Percentiles rank a stretch among this genome's conserved stretches.
Conservation (phyloP, 345 rosid genomes). For the Arabis hirsuta region DNA sequence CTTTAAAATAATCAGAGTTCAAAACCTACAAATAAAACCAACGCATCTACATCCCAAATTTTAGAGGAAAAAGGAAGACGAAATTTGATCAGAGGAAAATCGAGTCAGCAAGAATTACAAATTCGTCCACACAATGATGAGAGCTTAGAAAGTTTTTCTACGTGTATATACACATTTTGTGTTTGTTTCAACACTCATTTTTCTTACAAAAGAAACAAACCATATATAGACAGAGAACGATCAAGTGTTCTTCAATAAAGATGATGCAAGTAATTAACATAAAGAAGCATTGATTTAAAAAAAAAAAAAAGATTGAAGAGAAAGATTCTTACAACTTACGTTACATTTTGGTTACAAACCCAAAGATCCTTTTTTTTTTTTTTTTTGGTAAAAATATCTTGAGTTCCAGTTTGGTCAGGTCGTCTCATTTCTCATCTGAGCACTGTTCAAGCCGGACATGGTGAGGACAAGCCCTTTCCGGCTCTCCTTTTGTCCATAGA, state of each 20-base stretch:
- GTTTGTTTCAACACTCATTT: conserved; percentile 15
- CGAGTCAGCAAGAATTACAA: conserved; percentile 15
- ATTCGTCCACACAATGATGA: conserved; percentile 13
- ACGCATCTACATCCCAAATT: too few relatives aligned
- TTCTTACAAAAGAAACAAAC: conserved; percentile 38
- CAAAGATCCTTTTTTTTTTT: not conserved
- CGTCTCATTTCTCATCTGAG: conserved; percentile 33
- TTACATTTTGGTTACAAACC: conserved; percentile 40
- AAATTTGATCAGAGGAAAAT: not conserved
- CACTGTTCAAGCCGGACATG: conserved; percentile 55
- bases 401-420: conserved; percentile 26
- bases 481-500: conserved; percentile 87
- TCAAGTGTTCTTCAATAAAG: conserved; percentile 18
- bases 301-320: conserved; percentile 2
- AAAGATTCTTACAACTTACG: conserved; percentile 32
- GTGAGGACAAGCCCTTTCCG: conserved; percentile 69
- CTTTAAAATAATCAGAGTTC: too few relatives aligned
- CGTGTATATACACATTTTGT: conserved; percentile 28
- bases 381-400: not conserved
- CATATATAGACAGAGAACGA: conserved; percentile 37
- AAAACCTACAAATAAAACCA: too few relatives aligned
- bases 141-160: conserved; percentile 20
- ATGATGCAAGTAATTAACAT: conserved; percentile 21
- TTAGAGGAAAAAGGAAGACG: not conserved
- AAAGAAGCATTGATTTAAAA: conserved; percentile 11